Evolutionary conservation across 192 early-diverging fungal genomes (phyloP), one percentile per base, ranked within the genome.

Genomic region (Geranomyces variabilis): DNA sequence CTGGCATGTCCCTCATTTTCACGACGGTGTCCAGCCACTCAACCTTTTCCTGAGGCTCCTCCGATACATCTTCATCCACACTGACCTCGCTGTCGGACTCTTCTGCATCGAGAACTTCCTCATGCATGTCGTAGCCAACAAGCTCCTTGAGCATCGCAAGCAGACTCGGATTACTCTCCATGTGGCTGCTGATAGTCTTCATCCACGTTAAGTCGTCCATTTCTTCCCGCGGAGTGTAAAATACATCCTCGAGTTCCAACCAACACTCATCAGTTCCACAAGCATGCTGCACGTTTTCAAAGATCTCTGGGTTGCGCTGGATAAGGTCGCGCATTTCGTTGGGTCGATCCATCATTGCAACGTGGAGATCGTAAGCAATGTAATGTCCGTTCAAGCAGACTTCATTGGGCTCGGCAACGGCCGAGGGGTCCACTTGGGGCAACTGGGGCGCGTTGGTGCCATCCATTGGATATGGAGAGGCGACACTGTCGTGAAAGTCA

Each of bases 201-300:
- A 72, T 72, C 70, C 70, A 72, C 29, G 70, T 72, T 31, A 72
- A 31, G 33, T 72, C 70, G 29, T 72, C 70, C 70, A 72, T 72
- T 36, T 72, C 55, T 8, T 72, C 70, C 8, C 70, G 70, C 29
- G 70, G 43, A 15, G 47, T 41, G 28, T 64, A 72, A 14, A 72
- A 55, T 0, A 72, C 15, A 17, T 46, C 59, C 64, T 72, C 61
- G 17, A 72, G 49, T 0, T 72, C 62, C 28, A 44, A 6, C 70
- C 70, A 72, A 6, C 5, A 17, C 17, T 67, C 49, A 22, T 70
- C 68, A 29, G 1, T 44, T 26, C 56, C 29, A 43, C 68, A 70
- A 17, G 21, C 24, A 21, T 72, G 45, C 31, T 48, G 70, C 30
- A 72, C 41, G n/a, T 72, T 72, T 29, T 63, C 59, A 33, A 72